These are phyloP conservation scores for Asterophora lycoperdoides DNA, from an alignment of 768 basidiomycete species.

Conservation along the genomic window DNA sequence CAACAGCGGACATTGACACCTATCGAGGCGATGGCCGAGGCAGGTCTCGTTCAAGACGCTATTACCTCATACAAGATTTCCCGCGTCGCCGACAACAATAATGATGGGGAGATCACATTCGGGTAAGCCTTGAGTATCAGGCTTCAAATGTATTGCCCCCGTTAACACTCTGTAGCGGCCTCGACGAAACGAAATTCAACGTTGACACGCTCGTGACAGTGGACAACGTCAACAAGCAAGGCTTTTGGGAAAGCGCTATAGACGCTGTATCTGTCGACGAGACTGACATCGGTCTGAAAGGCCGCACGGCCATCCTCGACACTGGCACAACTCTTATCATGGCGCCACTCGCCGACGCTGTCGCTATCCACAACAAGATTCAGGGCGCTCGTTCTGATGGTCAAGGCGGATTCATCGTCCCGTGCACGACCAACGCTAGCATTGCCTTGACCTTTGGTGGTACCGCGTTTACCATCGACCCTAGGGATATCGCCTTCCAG, in stretches of 20 bases:
- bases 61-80: conserved; percentile 81
- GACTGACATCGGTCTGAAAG: conserved; percentile 40
- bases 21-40: conserved; percentile 60
- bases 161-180: conserved; percentile 31
- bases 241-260: conserved; percentile 80
- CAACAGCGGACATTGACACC: conserved; percentile 62
- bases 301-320: conserved; percentile 72
- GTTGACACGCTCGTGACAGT: conserved; percentile 52
- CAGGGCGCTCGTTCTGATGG: conserved; percentile 38
- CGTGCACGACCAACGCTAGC: conserved; percentile 39
- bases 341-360: conserved; percentile 36
- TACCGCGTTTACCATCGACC: conserved; percentile 50
- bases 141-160: neutral
- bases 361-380: conserved; percentile 39
- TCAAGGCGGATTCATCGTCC: conserved; percentile 49
- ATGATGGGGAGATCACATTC: conserved; percentile 81
- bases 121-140: conserved; percentile 39
- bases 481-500: conserved; percentile 59
- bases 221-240: conserved; percentile 56
- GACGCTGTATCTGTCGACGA: conserved; percentile 59
- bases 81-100: conserved; percentile 61
- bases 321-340: conserved; percentile 56
- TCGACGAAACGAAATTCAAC: conserved; percentile 69
- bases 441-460: conserved; percentile 48
- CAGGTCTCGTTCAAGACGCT: conserved; percentile 53